Evolutionary conservation across 495 filamentous ascomycete species (phyloP), one percentile per base, ranked within the genome.

Genomic region (Penicillium cataractarum): DNA sequence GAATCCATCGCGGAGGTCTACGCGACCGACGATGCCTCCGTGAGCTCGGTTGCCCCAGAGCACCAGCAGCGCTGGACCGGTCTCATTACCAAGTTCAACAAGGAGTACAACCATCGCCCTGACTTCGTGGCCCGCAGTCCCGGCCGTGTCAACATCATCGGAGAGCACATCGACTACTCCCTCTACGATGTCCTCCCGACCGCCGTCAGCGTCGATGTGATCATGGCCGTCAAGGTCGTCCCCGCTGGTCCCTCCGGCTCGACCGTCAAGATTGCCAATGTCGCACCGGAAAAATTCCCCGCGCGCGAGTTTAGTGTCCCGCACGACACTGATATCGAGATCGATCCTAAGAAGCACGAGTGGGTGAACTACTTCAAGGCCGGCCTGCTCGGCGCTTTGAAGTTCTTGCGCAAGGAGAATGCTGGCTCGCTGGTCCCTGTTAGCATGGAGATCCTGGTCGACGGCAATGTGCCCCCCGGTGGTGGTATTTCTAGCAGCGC

Each of bases 301-400:
- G 73, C 85, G 3, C 86, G 86, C 58, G 86, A 91, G 71, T 98
- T 97, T 72, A 81, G 83, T 51, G 83, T 97, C 19, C 84, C 91
- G 3, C 66, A 77, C 24, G 77, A 86, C 29, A 80, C 85, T 31
- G 83, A 90, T 62, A 84, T 96, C 54, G 86, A 94, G 61, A 92
- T 97, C 73, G 91, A 96, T 74, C 82, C 88, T 46, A 90, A 87
- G 64, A 80, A 88, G 64, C 91, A 94, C 64, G 92, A 97, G 76
- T 99, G 96, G 96, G 89, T 93, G 50, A 98, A 97, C 71, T 99
- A 99, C 82, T 97, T 99, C 86, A 97, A 92, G 77, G 89, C 92
- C 22, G 96, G 95, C 0, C 82, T 97, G 46, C 80, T 86, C 4
- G 95, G 92, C 19, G 93, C 93, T 6, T 69, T 96, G 33, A 86